A percentile compares a stretch with the other conserved stretches of the same genome.
Conservation (phyloP, 1,139 yeast genomes). For the Cylindricascospora bacillispora region DNA sequence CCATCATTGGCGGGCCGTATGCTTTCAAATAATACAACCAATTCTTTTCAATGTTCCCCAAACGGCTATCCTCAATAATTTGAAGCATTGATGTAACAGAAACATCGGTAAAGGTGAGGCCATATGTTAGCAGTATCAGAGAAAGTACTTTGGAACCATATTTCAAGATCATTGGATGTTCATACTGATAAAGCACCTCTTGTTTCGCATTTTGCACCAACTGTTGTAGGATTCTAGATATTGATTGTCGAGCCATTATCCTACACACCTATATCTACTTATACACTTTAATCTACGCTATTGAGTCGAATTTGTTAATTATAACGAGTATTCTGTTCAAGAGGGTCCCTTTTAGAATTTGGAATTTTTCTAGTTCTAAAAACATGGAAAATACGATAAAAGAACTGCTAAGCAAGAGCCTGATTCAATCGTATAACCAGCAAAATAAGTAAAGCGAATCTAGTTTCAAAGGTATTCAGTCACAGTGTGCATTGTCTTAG, state of each 20-base stretch:
- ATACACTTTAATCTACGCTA: too few relatives aligned
- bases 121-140: conserved; percentile 18
- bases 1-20: conserved; percentile 15
- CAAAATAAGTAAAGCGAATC: too few relatives aligned
- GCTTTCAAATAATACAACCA: conserved; percentile 12
- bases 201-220: conserved; percentile 7
- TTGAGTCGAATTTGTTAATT: too few relatives aligned
- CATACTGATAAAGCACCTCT: conserved; percentile 17
- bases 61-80: conserved; percentile 9
- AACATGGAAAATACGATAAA: too few relatives aligned
- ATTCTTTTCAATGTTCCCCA: conserved; percentile 8
- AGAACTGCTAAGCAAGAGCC: too few relatives aligned
- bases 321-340: too few relatives aligned
- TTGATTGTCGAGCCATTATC: neutral
- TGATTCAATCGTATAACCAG: too few relatives aligned
- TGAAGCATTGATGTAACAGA: conserved; percentile 15
- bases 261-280: neutral
- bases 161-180: conserved; percentile 11
- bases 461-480: too few relatives aligned
- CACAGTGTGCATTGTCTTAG: too few relatives aligned
- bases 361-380: too few relatives aligned
- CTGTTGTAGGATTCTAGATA: conserved; percentile 1
- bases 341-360: too few relatives aligned
- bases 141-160: conserved; percentile 19
- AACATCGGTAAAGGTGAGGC: conserved; percentile 21